These are phyloP conservation scores for Agastache rugosa DNA, from an alignment of 257 asterid species.

Conservation along the genomic window DNA sequence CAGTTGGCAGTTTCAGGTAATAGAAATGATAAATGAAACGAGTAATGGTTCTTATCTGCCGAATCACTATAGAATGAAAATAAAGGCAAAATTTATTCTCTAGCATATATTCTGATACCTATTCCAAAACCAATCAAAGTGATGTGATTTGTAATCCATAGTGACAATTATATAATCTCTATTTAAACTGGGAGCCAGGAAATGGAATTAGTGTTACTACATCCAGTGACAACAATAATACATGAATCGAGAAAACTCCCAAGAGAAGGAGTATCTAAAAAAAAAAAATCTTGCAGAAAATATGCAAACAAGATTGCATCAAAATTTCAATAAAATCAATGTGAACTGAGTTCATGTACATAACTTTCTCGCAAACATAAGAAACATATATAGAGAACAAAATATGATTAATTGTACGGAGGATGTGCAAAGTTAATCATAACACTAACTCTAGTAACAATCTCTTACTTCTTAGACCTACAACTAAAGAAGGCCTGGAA, in stretches of 20 bases:
- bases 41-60: not conserved
- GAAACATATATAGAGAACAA: not conserved
- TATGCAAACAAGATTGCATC: not conserved
- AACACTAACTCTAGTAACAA: not conserved
- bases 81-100: not conserved
- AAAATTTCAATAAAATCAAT: constrained; percentile 19
- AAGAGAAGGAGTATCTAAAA: not conserved
- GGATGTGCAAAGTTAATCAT: not conserved
- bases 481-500: not conserved
- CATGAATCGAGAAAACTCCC: not conserved
- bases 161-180: not conserved
- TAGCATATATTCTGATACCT: not conserved
- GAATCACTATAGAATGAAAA: not conserved
- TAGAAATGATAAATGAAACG: not conserved
- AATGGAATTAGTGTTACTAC: not conserved
- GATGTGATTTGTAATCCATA: constrained; percentile 13
- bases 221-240: not conserved
- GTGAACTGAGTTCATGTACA: constrained; percentile 21
- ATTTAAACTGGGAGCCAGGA: not conserved
- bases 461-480: not conserved
- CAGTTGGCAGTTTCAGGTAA: constrained; percentile 15
- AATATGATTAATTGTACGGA: not conserved
- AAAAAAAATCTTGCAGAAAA: not conserved
- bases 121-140: not conserved
- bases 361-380: not conserved